These are phyloP conservation scores for Metschnikowia vanudenii DNA, from an alignment of 805 yeast species.

Conservation along the genomic window DNA sequence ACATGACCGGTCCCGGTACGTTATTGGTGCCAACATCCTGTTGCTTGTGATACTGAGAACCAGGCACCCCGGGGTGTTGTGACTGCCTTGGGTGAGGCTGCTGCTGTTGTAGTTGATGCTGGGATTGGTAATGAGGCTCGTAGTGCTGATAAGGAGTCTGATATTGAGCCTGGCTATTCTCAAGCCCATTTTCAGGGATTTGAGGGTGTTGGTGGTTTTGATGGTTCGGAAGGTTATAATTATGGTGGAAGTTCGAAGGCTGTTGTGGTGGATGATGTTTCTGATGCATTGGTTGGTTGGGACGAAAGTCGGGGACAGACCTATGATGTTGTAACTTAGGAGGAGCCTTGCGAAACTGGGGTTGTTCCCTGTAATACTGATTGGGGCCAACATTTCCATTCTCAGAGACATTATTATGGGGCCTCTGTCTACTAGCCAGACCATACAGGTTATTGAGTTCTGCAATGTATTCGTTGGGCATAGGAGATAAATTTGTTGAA, in stretches of 20 bases:
- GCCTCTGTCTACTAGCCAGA: background rate
- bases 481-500: background rate
- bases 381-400: background rate
- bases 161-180: background rate
- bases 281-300: constrained; percentile 7
- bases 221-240: background rate
- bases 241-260: background rate
- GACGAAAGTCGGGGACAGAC: constrained; percentile 6
- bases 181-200: background rate
- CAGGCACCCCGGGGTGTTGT: background rate
- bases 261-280: background rate
- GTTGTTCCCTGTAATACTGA: constrained; percentile 2
- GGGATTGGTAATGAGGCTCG: background rate
- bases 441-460: background rate
- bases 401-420: background rate
- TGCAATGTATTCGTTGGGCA: background rate
- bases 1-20: too few species aligned
- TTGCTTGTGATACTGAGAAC: too few species aligned
- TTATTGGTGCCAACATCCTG: too few species aligned
- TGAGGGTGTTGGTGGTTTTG: background rate
- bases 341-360: constrained; percentile 1
- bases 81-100: background rate
- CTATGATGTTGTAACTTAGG: constrained; percentile 1
- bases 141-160: background rate
- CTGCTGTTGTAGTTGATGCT: background rate